Evolutionary conservation across 2,329 filamentous ascomycete species (phyloP), one percentile per base, ranked within the genome.

Genomic region (Sporothrix euskadiensis): DNA sequence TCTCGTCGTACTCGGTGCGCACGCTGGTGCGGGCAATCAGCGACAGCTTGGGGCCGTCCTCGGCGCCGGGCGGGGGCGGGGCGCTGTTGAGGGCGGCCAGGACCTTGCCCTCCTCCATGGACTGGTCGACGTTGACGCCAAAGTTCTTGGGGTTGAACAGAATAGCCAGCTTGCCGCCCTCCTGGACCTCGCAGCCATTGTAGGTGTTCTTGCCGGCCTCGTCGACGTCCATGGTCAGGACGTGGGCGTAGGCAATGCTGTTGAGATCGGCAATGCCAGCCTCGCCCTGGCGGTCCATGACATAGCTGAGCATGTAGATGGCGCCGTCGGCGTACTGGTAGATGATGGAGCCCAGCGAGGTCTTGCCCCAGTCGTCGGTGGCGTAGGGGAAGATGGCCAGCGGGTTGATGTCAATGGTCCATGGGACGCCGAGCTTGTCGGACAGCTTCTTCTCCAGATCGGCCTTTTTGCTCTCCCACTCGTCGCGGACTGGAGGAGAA

Each of bases 371-470:
- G 41, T 83, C 81, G 16, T 80, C 79, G 26, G 82, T 81, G 57
- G 66, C 73, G 73, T 87, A 87, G 10, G 85, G 83, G 75, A 81
- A 87, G 75, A 88, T 79, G 61, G 82, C 82, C 68, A 80, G 81
- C 26, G 84, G 83, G 75, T 85, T 82, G 77, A 86, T 81, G 9
- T 86, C 83, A 44, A 87, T 80, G 6, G 83, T 87, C 86, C 86
- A 89, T 8, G 81, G 54, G 49, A 80, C 79, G n/a, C 84, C 85
- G 2, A 88, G 82, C 66, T 69, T 54, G 16, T 54, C 66, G 16
- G 66, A 69, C 8, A 69, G 47, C 47, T 22, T 54, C 47, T 35
- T 22, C 47, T 69, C 47, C 57, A 83, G 61, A 0, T 82, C 80
- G 0, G 75, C 78, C 76, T 84, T 87, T 72, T 84, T 86, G 72